Conservation (phyloP, 495 filamentous ascomycete genomes). For the Thozetella sp. region DNA sequence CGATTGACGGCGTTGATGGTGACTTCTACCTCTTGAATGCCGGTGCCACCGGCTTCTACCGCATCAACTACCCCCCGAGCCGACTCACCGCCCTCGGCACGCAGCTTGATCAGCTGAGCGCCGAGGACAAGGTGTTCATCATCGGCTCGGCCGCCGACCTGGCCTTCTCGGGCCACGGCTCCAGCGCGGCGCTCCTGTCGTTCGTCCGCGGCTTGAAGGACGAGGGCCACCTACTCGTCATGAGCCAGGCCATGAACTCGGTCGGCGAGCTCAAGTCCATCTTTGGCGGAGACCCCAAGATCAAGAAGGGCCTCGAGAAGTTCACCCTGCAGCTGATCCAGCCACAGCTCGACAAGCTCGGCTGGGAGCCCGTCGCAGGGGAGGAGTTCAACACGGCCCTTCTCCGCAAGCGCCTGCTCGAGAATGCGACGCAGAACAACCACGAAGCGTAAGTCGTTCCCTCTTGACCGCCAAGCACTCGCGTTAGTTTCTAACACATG, state of each 20-base stretch:
- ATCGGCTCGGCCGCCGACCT: slow-evolving; percentile 91
- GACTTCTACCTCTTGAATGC: slow-evolving; percentile 93
- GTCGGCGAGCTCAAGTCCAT: slow-evolving; percentile 55
- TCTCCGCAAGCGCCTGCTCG: slow-evolving; percentile 77
- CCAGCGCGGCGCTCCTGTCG: slow-evolving; percentile 74
- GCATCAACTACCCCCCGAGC: slow-evolving; percentile 84
- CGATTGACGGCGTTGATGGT: slow-evolving; percentile 70
- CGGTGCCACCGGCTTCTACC: slow-evolving; percentile 86
- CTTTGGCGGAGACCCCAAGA: slow-evolving; percentile 54
- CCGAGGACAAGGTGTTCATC: slow-evolving; percentile 88
- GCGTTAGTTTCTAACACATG: slow-evolving; percentile 7
- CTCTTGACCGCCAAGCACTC: not conserved
- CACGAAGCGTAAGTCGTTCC: slow-evolving; percentile 64
- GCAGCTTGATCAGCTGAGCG: slow-evolving; percentile 69
- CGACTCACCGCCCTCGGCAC: slow-evolving; percentile 79
- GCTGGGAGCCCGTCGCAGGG: slow-evolving; percentile 75
- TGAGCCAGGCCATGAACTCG: slow-evolving; percentile 77
- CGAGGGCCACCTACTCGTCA: slow-evolving; percentile 88
- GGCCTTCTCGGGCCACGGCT: slow-evolving; percentile 82
- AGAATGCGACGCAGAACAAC: slow-evolving; percentile 70
- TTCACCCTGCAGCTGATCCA: slow-evolving; percentile 73
- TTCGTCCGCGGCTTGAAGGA: slow-evolving; percentile 79
- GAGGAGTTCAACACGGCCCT: slow-evolving; percentile 85
- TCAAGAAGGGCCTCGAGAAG: slow-evolving; percentile 64
- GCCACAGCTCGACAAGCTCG: slow-evolving; percentile 73